Evolutionary conservation across 2,329 filamentous ascomycete genomes (phyloP).

Genomic region (Neophaeococcomyces mojaviensis): DNA sequence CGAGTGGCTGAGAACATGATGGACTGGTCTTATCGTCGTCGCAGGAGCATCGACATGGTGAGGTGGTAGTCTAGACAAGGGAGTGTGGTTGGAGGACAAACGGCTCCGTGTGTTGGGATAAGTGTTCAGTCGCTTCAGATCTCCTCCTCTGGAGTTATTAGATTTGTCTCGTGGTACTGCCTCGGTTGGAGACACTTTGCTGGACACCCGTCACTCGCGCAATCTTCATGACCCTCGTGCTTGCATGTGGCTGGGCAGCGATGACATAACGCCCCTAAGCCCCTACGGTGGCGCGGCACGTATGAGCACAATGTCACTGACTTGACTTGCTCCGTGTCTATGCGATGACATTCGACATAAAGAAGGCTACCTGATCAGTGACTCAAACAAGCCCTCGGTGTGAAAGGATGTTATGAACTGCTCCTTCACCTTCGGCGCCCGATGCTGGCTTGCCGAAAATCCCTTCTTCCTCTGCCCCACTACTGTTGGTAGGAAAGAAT

Average conservation of each 20-base stretch:
- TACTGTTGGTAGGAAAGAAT: neutral
- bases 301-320: no score
- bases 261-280: no score
- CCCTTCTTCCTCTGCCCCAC: constrained; percentile 2
- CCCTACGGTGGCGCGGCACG: no score
- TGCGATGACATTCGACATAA: neutral
- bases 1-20: constrained; percentile 65
- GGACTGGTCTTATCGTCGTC: constrained; percentile 5
- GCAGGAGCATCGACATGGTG: constrained; percentile 6
- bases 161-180: no score
- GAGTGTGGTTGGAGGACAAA: no score
- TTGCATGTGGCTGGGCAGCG: no score
- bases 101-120: no score
- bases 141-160: no score
- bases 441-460: constrained; percentile 17
- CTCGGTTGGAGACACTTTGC: no score
- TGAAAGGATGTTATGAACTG: constrained; percentile 13
- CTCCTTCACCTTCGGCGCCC: constrained; percentile 17
- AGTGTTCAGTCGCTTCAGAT: neutral
- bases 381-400: neutral
- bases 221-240: no score
- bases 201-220: no score
- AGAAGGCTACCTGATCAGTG: neutral
- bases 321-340: no score
- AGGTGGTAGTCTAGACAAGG: neutral